Percentiles rank a stretch among this genome's conserved stretches.
These are phyloP conservation scores for Globisporangium solare DNA, from an alignment of 352 stramenopile genomes.

Conservation along the genomic window DNA sequence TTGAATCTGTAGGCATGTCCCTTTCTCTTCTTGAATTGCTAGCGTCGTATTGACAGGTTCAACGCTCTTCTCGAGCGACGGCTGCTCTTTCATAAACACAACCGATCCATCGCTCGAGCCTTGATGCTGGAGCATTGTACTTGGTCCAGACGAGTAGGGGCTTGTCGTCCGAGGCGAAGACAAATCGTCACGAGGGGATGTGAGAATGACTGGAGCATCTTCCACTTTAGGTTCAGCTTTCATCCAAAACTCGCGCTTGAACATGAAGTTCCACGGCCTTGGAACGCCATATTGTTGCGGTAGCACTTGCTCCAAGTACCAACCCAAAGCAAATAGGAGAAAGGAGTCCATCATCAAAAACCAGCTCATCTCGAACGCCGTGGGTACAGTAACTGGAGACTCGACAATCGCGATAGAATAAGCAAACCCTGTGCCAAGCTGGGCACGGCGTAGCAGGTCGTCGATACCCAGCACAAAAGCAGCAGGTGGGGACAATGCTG, in stretches of 20 bases:
- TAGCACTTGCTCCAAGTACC: constrained; percentile 91
- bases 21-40: constrained; percentile 20
- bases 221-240: constrained; percentile 21
- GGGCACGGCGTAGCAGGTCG: constrained; percentile 43
- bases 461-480: constrained; percentile 64
- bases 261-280: constrained; percentile 89
- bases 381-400: constrained; percentile 33
- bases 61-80: constrained; percentile 3
- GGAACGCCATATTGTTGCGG: constrained; percentile 86
- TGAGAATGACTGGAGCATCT: constrained; percentile 1
- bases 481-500: constrained; percentile 48
- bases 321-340: constrained; percentile 76
- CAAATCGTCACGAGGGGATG: constrained; percentile 3
- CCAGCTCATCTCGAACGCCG: constrained; percentile 39
- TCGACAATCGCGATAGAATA: constrained; percentile 42
- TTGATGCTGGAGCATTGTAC: constrained; percentile 15
- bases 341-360: constrained; percentile 78
- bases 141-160: constrained; percentile 17
- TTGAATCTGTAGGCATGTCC: constrained; percentile 22
- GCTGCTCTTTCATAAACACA: constrained; percentile 17
- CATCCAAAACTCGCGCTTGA: constrained; percentile 41
- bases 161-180: constrained; percentile 17
- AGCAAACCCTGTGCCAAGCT: constrained; percentile 51
- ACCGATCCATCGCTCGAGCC: constrained; percentile 3
- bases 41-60: constrained; percentile 27